Evolutionary conservation across 176 grass and related monocot genomes (phyloP), one percentile per base, ranked within the genome.

Genomic region (Metroxylon sagu): DNA sequence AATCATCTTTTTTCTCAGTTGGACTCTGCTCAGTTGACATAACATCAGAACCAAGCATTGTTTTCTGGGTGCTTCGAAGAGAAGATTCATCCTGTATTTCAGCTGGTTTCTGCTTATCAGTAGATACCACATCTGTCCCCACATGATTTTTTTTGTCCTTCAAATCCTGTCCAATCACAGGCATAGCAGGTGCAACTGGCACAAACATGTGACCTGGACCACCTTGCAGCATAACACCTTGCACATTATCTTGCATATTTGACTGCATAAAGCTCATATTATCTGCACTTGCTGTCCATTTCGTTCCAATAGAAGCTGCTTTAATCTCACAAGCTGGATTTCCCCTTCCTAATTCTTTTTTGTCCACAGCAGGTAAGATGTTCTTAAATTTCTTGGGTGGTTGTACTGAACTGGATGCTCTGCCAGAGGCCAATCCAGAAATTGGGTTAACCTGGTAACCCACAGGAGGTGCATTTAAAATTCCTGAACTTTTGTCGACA

Each of bases 131-230:
- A 49, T 30, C 14, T 14, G 23, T 48, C 15, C 3, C 6, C 35
- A 5, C 48, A 21, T 21, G 18, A 51, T 23, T 16, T 17, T 4
- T 27, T 4, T 84, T 65, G 54, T 68, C 71, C 54, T 60, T 60
- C 25, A 72, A 65, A 57, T 60, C 74, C 71, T 80, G 86, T 52
- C 80, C 60, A 80, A 62, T 60, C 51, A 76, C 73, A 73, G 83
- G 60, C 43, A 76, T 67, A 28, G 57, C 23, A 67, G 70, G 64
- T 43, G 61, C 64, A 74, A 59, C 55, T 69, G 69, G 39, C 43
- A 60, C 52, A 81, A 58, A 16, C 26, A 65, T 58, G 7, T 65
- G 70, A 25, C 26, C 78, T 67, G 61, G 64, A 52, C 66, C 67
- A 29, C 30, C 70, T 54, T 76, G 78, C 57, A 77, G 75, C 54